Conservation (phyloP, 306 rosid genomes). For the Medicago ruthenica region DNA sequence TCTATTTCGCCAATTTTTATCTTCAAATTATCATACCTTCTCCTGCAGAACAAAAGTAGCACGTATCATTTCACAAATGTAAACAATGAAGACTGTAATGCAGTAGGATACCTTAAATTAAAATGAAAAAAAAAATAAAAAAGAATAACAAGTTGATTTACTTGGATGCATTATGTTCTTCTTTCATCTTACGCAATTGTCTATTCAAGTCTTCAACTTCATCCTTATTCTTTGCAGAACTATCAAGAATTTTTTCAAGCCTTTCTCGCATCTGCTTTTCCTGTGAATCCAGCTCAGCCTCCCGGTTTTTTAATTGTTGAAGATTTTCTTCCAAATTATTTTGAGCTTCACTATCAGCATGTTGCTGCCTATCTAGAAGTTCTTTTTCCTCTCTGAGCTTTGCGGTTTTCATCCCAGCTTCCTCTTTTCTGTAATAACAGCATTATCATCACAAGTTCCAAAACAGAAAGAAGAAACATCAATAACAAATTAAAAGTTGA, state of each 20-base stretch:
- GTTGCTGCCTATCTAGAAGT: constrained; percentile 88
- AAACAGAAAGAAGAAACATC: not conserved
- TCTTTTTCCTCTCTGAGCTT: constrained; percentile 94
- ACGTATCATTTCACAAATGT: constrained; percentile 26
- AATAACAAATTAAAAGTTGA: constrained; percentile 14
- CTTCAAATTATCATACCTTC: constrained; percentile 74
- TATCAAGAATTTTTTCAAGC: constrained; percentile 68
- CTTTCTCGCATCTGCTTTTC: constrained; percentile 77
- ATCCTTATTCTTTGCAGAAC: constrained; percentile 62
- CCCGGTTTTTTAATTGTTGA: constrained; percentile 81
- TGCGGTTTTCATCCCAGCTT: constrained; percentile 95
- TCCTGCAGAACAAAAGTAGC: constrained; percentile 59
- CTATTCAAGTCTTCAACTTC: constrained; percentile 61
- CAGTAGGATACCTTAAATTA: constrained; percentile 6
- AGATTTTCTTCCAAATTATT: constrained; percentile 95
- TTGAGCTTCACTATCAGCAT: constrained; percentile 90
- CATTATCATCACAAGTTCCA: constrained; percentile 35
- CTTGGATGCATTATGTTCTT: constrained; percentile 79
- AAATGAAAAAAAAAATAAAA: not conserved
- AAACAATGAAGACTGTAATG: not conserved
- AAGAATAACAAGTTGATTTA: constrained; percentile 44
- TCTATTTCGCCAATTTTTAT: constrained; percentile 78
- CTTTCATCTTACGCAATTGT: constrained; percentile 74
- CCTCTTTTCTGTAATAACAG: constrained; percentile 77
- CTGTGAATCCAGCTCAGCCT: constrained; percentile 73